Base-by-base conservation (phyloP, 176 grass and related monocot species). In the Oryza rufipogon region DNA sequence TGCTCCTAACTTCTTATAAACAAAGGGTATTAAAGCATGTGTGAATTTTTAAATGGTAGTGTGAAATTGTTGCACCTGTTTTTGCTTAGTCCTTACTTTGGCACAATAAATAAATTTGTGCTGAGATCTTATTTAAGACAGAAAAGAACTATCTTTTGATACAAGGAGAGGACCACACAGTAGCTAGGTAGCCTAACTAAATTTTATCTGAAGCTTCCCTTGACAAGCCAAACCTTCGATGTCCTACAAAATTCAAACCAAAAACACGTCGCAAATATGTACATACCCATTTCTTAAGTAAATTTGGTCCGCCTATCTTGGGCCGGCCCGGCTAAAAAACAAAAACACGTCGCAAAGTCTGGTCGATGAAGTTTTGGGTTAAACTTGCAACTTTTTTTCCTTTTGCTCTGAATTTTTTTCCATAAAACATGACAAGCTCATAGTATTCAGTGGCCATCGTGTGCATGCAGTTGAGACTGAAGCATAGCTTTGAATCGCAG, bases 41-140 rank as follows among this genome's bases (percentile, higher is more conserved):
- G 19, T 64, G n/a, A 11, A 28, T n/a, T 66, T 73, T 9, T 68
- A 36, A 20, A 45, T 26, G 20, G 14, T 42, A 6, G n/a, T 54
- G 34, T 30, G 46, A 74, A 66, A 74, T 45, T 67, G 69, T 66
- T 41, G 6, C n/a, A 73, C 10, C 30, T 67, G 20, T 80, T 80
- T 74, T 80, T 51, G 38, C 34, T 65, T 36, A 52, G 1, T n/a
- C 16, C 20, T 28, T 46, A 19, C n/a, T 66, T 22, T 74, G 14
- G 49, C 28, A 74, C 16, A 33, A 10, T 5, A 32, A 74, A 30
- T 32, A 9, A 52, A 10, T 32, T 63, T 11, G n/a, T 23, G 7
- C 2, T 4, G 20, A 11, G 20, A 63, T 63, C 5, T 63, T 22
- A 11, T 63, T 11, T 63, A n/a, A 10, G n/a, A 22, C 8, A 63